Evolutionary conservation across 2,329 filamentous ascomycete genomes (phyloP), one percentile per base, ranked within the genome.

Genomic region (Diaporthe amygdali): DNA sequence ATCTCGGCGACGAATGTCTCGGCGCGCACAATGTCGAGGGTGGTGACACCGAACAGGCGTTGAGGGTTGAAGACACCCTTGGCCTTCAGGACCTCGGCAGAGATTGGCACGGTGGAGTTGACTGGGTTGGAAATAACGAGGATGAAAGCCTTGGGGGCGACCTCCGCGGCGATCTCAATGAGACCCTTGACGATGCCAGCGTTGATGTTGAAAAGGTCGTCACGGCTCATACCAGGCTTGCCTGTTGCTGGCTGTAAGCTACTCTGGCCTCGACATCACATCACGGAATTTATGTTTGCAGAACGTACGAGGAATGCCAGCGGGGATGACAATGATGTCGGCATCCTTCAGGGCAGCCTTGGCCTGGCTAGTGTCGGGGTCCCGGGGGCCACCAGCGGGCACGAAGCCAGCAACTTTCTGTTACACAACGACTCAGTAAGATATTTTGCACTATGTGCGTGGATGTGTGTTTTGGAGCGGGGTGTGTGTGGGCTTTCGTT

Each of bases 171-270:
- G 67, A 93, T 92, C 88, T 97, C 93, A 78, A 97, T 92, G 76
- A 99, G 89, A 77, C 94, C 95, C 86, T 96, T 94, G 81, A 99
- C 96, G 81, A 99, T 99, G 79, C 95, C 94, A 73, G 96, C 96
- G 84, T 99, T 99, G 89, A 98, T 97, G 87, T 98, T 98, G 93
- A 99, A 99, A 72, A 99, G 94, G 82, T 98, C 96, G 80, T 99
- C 96, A 87, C 96, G 95, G 84, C 94, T 98, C 96, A 99, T 99
- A 80, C 96, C 96, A 78, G 96, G 96, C 90, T 98, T 98, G 86
- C 96, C 96, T 98, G 75, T 67, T 9, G 34, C 25, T 30, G 5
- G n/a, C 46, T 74, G 56, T 72, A 37, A 72, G 63, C 30, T 74
- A 63, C 12, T n/a, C 22, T 8, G 17, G 15, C 17, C 47, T 51